Conservation (phyloP, 495 filamentous ascomycete species). For the Podospora anserina region DNA sequence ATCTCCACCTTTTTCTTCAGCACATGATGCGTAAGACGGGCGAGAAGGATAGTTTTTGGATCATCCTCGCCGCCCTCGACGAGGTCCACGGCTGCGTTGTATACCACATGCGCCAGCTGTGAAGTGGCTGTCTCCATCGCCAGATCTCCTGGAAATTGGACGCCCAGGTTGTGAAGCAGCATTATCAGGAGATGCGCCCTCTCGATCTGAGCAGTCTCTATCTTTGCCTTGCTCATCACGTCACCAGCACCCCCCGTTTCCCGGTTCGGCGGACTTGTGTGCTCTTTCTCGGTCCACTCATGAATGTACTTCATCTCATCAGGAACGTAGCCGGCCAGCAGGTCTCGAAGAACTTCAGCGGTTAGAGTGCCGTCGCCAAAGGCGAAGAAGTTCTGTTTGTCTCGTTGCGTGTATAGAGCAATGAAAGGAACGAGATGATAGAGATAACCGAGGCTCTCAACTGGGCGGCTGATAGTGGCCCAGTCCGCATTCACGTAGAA, state of each 20-base stretch:
- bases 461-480: conserved; percentile 34
- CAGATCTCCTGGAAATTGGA: conserved; percentile 33
- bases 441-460: conserved; percentile 39
- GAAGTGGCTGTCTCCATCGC: conserved; percentile 32
- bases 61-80: neutral
- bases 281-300: neutral
- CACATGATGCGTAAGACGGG: neutral
- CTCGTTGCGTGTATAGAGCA: conserved; percentile 29
- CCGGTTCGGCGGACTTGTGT: too few relatives aligned
- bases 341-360: neutral
- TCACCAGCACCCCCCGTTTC: neutral
- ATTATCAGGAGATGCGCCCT: conserved; percentile 31
- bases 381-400: conserved; percentile 24
- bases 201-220: neutral
- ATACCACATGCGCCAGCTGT: conserved; percentile 32
- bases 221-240: too few relatives aligned
- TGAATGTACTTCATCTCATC: neutral
- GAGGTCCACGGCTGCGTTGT: conserved; percentile 27
- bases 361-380: neutral
- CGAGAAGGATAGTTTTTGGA: neutral
- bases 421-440: conserved; percentile 43
- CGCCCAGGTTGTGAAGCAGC: conserved; percentile 31
- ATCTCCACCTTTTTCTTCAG: neutral
- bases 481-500: conserved; percentile 45
- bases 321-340: neutral